Conservation (phyloP, 352 stramenopile genomes). For the Pythium vanterpoolii region DNA sequence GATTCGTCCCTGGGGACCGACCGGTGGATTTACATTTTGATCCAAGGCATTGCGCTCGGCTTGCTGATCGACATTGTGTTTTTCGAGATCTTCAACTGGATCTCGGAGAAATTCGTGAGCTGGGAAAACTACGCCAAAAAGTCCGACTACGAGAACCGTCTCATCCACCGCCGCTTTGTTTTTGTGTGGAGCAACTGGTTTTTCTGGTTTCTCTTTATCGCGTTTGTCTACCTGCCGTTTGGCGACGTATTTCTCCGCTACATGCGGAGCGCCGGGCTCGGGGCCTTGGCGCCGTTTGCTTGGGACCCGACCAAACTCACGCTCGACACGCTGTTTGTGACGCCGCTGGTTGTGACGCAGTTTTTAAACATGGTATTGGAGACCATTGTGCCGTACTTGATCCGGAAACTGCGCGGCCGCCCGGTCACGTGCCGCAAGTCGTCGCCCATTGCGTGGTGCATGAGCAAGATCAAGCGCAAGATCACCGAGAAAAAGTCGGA, state of each 20-base stretch:
- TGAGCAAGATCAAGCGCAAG: constrained; percentile 34
- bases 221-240: constrained; percentile 89
- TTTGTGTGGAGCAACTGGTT: constrained; percentile 93
- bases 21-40: constrained; percentile 87
- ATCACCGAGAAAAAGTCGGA: constrained; percentile 36
- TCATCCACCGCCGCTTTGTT: constrained; percentile 86
- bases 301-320: constrained; percentile 72
- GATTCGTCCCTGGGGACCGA: constrained; percentile 77
- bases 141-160: constrained; percentile 81
- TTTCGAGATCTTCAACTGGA: constrained; percentile 87
- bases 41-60: constrained; percentile 77
- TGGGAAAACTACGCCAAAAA: constrained; percentile 89
- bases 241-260: constrained; percentile 61
- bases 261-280: constrained; percentile 45
- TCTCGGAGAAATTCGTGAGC: constrained; percentile 83
- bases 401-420: constrained; percentile 72
- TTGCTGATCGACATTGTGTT: constrained; percentile 89
- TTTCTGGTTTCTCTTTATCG: constrained; percentile 89
- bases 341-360: constrained; percentile 83
- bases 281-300: constrained; percentile 59
- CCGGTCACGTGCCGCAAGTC: constrained; percentile 63
- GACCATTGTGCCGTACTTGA: constrained; percentile 80
- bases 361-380: constrained; percentile 88
- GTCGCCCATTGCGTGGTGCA: constrained; percentile 57
- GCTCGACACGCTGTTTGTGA: constrained; percentile 87